Conservation (phyloP, 2,329 filamentous ascomycete species). For the Tolypocladium amazonense region DNA sequence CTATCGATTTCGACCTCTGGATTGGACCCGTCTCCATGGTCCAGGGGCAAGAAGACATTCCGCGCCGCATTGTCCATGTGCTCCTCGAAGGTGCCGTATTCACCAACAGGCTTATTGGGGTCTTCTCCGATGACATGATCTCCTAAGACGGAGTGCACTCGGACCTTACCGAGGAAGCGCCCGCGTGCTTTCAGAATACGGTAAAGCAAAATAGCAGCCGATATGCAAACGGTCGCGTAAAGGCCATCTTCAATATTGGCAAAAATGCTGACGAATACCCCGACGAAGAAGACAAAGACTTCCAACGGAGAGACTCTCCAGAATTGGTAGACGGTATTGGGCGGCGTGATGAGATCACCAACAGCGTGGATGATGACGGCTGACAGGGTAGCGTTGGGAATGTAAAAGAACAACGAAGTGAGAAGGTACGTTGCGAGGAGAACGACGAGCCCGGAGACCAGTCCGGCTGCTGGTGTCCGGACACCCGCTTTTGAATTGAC, state of each 20-base stretch:
- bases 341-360: slow-evolving; percentile 81
- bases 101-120: slow-evolving; percentile 30
- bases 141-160: slow-evolving; percentile 69
- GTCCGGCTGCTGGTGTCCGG: slow-evolving; percentile 78
- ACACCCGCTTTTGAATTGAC: slow-evolving; percentile 97
- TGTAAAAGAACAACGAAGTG: slow-evolving; percentile 86
- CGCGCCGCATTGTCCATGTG: slow-evolving; percentile 42
- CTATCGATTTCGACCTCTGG: slow-evolving; percentile 68
- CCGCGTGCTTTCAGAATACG: slow-evolving; percentile 75
- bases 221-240: slow-evolving; percentile 73
- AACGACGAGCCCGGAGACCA: slow-evolving; percentile 78
- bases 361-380: slow-evolving; percentile 96
- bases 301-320: slow-evolving; percentile 89
- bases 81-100: slow-evolving; percentile 47
- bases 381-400: slow-evolving; percentile 68
- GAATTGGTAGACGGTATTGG: slow-evolving; percentile 88
- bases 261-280: slow-evolving; percentile 85
- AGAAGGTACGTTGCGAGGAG: slow-evolving; percentile 84
- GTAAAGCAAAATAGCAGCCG: slow-evolving; percentile 69
- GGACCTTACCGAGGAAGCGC: slow-evolving; percentile 59
- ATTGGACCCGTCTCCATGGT: slow-evolving; percentile 85
- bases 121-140: slow-evolving; percentile 62
- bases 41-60: slow-evolving; percentile 78
- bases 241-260: slow-evolving; percentile 83
- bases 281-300: slow-evolving; percentile 84